These are phyloP conservation scores for Aureobasidium musti DNA, from an alignment of 2,329 filamentous ascomycete species.

Conservation along the genomic window DNA sequence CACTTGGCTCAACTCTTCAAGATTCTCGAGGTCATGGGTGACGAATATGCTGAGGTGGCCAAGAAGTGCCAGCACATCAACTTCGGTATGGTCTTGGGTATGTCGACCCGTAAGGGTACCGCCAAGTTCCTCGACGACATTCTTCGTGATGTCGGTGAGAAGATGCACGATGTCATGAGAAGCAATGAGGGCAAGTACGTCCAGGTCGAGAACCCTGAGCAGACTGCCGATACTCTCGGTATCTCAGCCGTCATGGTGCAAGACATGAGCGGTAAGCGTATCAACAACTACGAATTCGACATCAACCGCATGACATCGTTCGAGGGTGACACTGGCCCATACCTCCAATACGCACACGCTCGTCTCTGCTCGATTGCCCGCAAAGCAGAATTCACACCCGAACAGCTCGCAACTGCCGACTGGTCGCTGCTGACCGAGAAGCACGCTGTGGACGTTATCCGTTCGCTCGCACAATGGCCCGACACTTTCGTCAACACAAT, in stretches of 20 bases:
- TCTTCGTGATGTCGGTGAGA: constrained; percentile 68
- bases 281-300: constrained; percentile 72
- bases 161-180: constrained; percentile 98
- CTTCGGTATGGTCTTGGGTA: constrained; percentile 67
- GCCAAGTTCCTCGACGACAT: constrained; percentile 53
- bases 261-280: constrained; percentile 91
- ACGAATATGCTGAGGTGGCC: constrained; percentile 57
- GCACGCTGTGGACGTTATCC: constrained; percentile 71
- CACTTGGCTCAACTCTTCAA: constrained; percentile 67
- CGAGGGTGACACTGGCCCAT: constrained; percentile 82
- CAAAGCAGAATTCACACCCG: constrained; percentile 54
- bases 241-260: constrained; percentile 98
- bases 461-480: constrained; percentile 79
- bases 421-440: constrained; percentile 68
- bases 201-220: constrained; percentile 80
- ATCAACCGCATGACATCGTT: constrained; percentile 81
- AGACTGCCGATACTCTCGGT: constrained; percentile 82
- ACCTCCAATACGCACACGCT: constrained; percentile 80
- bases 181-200: constrained; percentile 88
- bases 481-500: constrained; percentile 82
- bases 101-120: constrained; percentile 63
- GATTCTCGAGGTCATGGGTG: constrained; percentile 62
- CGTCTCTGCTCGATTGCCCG: constrained; percentile 64
- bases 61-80: constrained; percentile 64
- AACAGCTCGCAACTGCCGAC: constrained; percentile 64